A percentile compares a stretch with the other conserved stretches of the same genome.
These are phyloP conservation scores for Trichoderma brevicompactum DNA, from an alignment of 2,329 filamentous ascomycete genomes.

Conservation along the genomic window DNA sequence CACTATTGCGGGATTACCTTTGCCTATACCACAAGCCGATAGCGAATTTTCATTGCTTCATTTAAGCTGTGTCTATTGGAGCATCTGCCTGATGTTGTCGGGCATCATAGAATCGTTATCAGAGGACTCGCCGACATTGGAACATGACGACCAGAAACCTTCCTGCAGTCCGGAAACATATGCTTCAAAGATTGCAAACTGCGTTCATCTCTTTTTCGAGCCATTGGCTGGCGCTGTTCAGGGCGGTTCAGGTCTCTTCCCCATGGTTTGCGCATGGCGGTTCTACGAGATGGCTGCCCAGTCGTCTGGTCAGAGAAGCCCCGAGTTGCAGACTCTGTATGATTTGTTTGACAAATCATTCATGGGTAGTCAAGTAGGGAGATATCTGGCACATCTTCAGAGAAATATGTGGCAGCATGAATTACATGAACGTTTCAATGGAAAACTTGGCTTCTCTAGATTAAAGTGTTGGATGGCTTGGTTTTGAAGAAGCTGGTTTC, in stretches of 20 bases:
- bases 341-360: slow-evolving; percentile 8
- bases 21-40: slow-evolving; percentile 5
- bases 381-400: slow-evolving; percentile 1
- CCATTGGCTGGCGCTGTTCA: slow-evolving; percentile 13
- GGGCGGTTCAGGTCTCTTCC: slow-evolving; percentile 1
- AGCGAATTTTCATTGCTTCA: slow-evolving; percentile 24
- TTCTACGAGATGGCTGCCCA: slow-evolving; percentile 11
- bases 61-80: slow-evolving; percentile 17
- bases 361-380: not conserved
- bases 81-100: slow-evolving; percentile 9
- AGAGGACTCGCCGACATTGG: not conserved
- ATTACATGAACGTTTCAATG: not conserved
- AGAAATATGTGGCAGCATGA: not conserved
- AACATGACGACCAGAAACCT: no score
- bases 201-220: slow-evolving; percentile 18
- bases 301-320: not conserved
- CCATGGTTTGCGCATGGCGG: not conserved
- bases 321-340: slow-evolving; percentile 3
- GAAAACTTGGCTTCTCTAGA: not conserved
- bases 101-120: slow-evolving; percentile 4
- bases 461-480: not conserved
- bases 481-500: not conserved
- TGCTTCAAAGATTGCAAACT: slow-evolving; percentile 4
- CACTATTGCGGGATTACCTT: not conserved
- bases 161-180: not conserved